These are phyloP conservation scores for Thelephora terrestris DNA, from an alignment of 1,284 basidiomycete species.

Conservation along the genomic window DNA sequence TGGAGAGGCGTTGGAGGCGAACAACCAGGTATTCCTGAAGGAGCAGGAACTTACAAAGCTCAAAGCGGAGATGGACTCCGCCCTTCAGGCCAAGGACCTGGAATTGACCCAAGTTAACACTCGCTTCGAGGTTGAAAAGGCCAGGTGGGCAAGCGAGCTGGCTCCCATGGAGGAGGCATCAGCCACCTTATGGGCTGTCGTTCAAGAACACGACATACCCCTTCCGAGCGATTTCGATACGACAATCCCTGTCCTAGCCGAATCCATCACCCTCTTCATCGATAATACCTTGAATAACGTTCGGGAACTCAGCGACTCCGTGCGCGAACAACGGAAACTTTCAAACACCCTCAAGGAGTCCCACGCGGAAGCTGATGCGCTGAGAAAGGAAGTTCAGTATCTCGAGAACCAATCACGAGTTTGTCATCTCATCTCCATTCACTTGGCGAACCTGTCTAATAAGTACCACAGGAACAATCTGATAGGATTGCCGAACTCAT, in stretches of 20 bases:
- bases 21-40: conserved; percentile 24
- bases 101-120: conserved; percentile 40
- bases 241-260: conserved; percentile 40
- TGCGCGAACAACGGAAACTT: conserved; percentile 39
- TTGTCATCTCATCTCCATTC: conserved; percentile 7
- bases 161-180: too few species aligned
- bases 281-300: conserved; percentile 28
- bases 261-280: conserved; percentile 26
- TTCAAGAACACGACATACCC: conserved; percentile 41
- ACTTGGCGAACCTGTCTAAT: not conserved
- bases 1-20: conserved; percentile 31
- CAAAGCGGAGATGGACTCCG: conserved; percentile 13
- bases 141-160: conserved; percentile 18
- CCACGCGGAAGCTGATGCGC: conserved; percentile 44
- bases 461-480: conserved; percentile 16
- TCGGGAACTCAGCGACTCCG: conserved; percentile 34
- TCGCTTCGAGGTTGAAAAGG: conserved; percentile 44
- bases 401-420: conserved; percentile 39
- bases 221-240: conserved; percentile 38
- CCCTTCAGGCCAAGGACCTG: conserved; percentile 35
- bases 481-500: conserved; percentile 21
- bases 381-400: conserved; percentile 32
- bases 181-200: conserved; percentile 21
- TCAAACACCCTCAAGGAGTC: conserved; percentile 46
- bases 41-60: conserved; percentile 20